phyloP scores from a whole-genome alignment of 1,284 basidiomycete species.

The Sphaerobolus stellatus region DNA sequence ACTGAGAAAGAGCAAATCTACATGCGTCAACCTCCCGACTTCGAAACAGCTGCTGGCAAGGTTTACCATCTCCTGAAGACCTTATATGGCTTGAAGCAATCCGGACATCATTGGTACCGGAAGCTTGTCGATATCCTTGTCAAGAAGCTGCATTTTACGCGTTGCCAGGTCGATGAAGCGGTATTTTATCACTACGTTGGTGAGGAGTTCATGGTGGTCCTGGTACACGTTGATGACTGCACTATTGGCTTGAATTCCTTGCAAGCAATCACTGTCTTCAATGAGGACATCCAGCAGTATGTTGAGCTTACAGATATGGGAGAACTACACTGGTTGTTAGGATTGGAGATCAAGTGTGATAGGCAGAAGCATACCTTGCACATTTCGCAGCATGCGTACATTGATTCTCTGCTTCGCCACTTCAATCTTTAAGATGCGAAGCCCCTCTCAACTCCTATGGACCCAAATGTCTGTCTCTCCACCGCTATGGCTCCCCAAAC shows the following conservation, averaged over 20 bases:
- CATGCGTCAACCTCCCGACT: too few relatives aligned
- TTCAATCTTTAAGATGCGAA: conserved; percentile 32
- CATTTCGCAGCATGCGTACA: conserved; percentile 36
- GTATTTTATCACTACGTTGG: conserved; percentile 17
- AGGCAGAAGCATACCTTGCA: conserved; percentile 24
- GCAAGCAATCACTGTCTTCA: too few relatives aligned
- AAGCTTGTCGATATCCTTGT: conserved; percentile 20
- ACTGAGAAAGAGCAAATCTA: too few relatives aligned
- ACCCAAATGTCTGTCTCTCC: conserved; percentile 12
- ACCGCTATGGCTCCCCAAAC: too few relatives aligned
- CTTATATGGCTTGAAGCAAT: conserved; percentile 36
- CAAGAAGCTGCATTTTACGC: conserved; percentile 18
- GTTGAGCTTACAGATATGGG: too few relatives aligned
- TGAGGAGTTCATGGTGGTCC: too few relatives aligned
- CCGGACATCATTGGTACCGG: conserved; percentile 27
- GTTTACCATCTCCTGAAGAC: conserved; percentile 27
- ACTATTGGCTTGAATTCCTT: too few relatives aligned
- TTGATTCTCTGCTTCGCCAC: conserved; percentile 30
- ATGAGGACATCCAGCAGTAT: too few relatives aligned
- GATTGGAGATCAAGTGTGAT: too few relatives aligned
- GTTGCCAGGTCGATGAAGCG: conserved; percentile 18
- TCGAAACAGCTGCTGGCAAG: conserved; percentile 34
- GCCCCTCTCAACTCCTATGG: conserved; percentile 35
- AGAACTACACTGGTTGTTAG: too few relatives aligned
- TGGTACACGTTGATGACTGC: too few relatives aligned